A percentile compares a stretch with the other conserved stretches of the same genome.
These are phyloP conservation scores for Diplogelasinospora grovesii DNA, from an alignment of 495 filamentous ascomycete species.

Conservation along the genomic window DNA sequence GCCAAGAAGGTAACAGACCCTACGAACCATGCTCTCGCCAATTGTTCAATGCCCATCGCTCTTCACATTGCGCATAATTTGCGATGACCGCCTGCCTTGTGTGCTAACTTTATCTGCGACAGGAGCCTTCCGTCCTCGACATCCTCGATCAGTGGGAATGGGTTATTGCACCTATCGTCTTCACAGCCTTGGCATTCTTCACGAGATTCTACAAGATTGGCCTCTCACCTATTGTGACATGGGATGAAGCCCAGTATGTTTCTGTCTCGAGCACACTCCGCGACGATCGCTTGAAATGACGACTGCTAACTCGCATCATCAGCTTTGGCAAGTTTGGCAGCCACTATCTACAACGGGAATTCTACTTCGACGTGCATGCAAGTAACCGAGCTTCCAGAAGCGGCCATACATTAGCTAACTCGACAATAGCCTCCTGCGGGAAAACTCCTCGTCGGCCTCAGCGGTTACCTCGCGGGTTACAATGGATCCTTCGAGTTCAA, in stretches of 20 bases:
- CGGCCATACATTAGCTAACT: slow-evolving; percentile 11
- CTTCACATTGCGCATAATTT: not conserved
- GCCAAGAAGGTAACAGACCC: slow-evolving; percentile 60
- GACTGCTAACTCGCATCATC: slow-evolving; percentile 23
- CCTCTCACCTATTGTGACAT: slow-evolving; percentile 90
- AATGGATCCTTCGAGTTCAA: slow-evolving; percentile 99
- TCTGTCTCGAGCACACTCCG: too few relatives aligned
- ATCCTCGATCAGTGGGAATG: slow-evolving; percentile 76
- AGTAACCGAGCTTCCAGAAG: slow-evolving; percentile 23
- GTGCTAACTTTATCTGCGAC: slow-evolving; percentile 11
- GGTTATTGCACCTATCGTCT: slow-evolving; percentile 78
- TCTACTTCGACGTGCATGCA: slow-evolving; percentile 89
- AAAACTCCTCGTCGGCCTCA: slow-evolving; percentile 96
- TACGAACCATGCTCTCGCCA: slow-evolving; percentile 11
- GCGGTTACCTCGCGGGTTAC: slow-evolving; percentile 91
- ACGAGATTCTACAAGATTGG: slow-evolving; percentile 95
- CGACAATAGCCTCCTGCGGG: slow-evolving; percentile 76
- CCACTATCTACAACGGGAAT: slow-evolving; percentile 96
- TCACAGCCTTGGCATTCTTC: slow-evolving; percentile 85
- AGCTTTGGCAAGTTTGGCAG: slow-evolving; percentile 99
- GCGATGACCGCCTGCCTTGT: not conserved
- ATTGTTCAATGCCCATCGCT: not conserved
- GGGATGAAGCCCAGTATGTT: slow-evolving; percentile 97
- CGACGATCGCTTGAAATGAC: slow-evolving; percentile 1
- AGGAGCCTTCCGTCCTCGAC: slow-evolving; percentile 49